phyloP scores from a whole-genome alignment of 2,329 filamentous ascomycete species.

The Colletotrichum endophyticum region DNA sequence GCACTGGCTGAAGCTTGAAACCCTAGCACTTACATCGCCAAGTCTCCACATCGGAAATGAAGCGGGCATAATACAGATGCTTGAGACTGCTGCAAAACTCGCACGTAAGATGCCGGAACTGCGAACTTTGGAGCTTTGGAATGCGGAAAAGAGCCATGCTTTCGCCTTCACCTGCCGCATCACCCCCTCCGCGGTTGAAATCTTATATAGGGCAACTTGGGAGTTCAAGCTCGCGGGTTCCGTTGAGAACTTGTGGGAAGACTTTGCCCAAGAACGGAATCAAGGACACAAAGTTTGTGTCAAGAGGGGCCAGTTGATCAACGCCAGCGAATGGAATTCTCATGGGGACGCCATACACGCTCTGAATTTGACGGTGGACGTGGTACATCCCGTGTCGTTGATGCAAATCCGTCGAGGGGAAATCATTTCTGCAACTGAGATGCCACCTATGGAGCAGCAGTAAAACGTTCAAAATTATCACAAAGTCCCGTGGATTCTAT shows the following conservation, averaged over 20 bases:
- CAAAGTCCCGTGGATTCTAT: background rate
- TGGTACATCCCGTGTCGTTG: background rate
- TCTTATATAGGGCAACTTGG: background rate
- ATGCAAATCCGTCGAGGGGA: background rate
- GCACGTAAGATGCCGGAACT: background rate
- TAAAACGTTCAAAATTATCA: background rate
- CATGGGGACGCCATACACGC: background rate
- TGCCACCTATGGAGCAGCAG: background rate
- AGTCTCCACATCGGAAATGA: background rate
- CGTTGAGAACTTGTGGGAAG: background rate
- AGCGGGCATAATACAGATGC: background rate
- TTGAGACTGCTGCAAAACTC: background rate
- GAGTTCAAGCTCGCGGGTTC: background rate
- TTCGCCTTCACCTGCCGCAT: background rate
- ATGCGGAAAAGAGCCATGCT: background rate
- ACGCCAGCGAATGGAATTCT: background rate
- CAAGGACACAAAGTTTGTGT: background rate
- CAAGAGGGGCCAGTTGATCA: background rate
- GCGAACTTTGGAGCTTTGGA: background rate
- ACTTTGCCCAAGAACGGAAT: background rate
- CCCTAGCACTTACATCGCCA: background rate
- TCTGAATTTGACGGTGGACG: background rate
- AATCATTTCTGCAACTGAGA: background rate
- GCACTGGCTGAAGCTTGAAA: background rate
- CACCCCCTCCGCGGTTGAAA: background rate